Evolutionary conservation across 1,284 basidiomycete species (phyloP).

Genomic region (Baeospora myosura): DNA sequence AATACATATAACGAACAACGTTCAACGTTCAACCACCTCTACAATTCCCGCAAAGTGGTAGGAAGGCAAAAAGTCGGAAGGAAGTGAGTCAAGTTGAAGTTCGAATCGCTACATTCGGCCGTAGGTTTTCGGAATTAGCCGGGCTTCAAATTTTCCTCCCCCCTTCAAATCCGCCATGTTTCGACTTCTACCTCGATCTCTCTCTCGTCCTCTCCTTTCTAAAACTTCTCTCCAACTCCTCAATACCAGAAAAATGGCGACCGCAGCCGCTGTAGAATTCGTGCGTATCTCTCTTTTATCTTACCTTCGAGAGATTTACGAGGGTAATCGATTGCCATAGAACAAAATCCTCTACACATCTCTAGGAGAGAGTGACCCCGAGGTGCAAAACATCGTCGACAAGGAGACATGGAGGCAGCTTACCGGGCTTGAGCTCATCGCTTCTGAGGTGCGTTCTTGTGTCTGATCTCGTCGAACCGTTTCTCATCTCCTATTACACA

Average conservation of each 20-base stretch:
- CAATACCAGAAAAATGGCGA: constrained; percentile 48
- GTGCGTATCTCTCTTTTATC: constrained; percentile 40
- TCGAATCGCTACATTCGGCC: no score
- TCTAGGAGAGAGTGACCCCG: constrained; percentile 87
- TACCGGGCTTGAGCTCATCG: constrained; percentile 94
- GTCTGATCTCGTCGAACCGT: constrained; percentile 12
- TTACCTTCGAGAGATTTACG: background rate
- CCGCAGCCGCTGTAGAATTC: constrained; percentile 49
- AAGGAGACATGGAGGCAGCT: constrained; percentile 99
- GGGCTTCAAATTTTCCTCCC: constrained; percentile 16
- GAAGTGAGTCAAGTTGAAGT: no score
- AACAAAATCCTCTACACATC: constrained; percentile 89
- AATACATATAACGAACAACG: no score
- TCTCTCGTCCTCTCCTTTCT: no score
- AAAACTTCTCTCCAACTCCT: constrained; percentile 18
- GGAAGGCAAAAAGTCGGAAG: no score
- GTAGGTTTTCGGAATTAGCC: constrained; percentile 2
- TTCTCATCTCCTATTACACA: constrained; percentile 24
- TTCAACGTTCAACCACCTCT: no score
- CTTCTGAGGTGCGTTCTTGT: constrained; percentile 65
- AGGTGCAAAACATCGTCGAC: constrained; percentile 95
- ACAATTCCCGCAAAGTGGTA: no score
- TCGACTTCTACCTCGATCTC: no score
- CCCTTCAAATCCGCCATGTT: constrained; percentile 13
- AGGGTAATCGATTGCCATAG: constrained; percentile 33